Conservation (phyloP, 1,284 basidiomycete species). For the Apiotrichum mycotoxinovorans region DNA sequence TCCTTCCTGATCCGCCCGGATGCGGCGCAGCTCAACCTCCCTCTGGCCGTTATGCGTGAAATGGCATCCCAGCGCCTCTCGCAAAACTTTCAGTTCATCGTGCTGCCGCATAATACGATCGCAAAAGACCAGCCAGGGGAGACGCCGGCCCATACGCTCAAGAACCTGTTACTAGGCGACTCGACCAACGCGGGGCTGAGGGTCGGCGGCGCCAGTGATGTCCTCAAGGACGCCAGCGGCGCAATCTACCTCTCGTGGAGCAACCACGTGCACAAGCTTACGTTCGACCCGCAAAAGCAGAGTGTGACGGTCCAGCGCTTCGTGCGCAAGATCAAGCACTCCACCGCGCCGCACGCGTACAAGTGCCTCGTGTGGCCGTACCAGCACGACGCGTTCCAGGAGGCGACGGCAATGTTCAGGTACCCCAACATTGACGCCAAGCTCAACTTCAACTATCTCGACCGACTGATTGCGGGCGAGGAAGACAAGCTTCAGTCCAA, state of each 20-base stretch:
- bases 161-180: conserved; percentile 61
- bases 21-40: conserved; percentile 56
- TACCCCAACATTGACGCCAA: conserved; percentile 56
- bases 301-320: conserved; percentile 84
- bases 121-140: conserved; percentile 12
- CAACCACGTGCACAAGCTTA: conserved; percentile 90
- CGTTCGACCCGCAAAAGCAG: conserved; percentile 71
- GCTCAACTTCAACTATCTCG: conserved; percentile 50
- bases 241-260: conserved; percentile 90
- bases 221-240: conserved; percentile 61
- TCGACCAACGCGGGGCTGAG: conserved; percentile 52
- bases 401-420: conserved; percentile 69
- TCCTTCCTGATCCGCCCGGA: conserved; percentile 62
- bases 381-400: conserved; percentile 78
- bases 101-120: conserved; percentile 48
- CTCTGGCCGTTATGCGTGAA: conserved; percentile 81
- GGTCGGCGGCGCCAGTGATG: conserved; percentile 66
- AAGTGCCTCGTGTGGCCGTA: conserved; percentile 91
- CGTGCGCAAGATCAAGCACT: conserved; percentile 67
- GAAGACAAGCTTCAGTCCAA: conserved; percentile 75
- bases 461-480: conserved; percentile 71
- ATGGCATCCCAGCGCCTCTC: conserved; percentile 84
- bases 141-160: conserved; percentile 39
- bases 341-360: conserved; percentile 65
- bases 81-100: conserved; percentile 95